Base-by-base conservation (phyloP, 2,329 filamentous ascomycete genomes). In the Exophiala viscosa region DNA sequence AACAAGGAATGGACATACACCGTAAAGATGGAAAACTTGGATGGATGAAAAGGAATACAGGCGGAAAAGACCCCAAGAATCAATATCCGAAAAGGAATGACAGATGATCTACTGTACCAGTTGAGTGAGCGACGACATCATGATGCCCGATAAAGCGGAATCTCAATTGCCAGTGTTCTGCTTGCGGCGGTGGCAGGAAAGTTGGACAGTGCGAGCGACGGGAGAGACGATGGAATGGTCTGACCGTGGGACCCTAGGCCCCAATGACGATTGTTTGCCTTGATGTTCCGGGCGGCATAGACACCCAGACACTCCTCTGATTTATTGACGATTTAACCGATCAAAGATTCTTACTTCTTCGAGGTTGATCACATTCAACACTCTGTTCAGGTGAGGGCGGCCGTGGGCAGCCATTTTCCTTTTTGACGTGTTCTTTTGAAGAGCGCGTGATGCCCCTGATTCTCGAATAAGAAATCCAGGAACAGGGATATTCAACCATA, bases 141-240 rank as follows among this genome's bases (percentile, higher is more conserved):
- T 41, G 15, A 42, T 42, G n/a, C n/a, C 28, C 40, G 20, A 42
- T 6, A 9, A 28, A 42, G 40, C 28, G 18, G 40, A 42, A 31
- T 31, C 40, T 18, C 14, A 28, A 11, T 23, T 31, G 39, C 18
- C 13, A 11, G 11, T 9, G 14, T 28, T 42, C 13, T 18, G 14
- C 10, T 17, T 18, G 8, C 9, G 20, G 40, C 40, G 9, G 10
- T 28, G 23, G 23, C 23, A 28, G 20, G 17, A 7, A 15, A 42
- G 40, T 20, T 42, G 40, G 40, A 42, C 40, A 42, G 40, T 42
- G 40, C 40, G 40, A 23, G 28, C 28, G 40, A 42, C 20, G 40
- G 23, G 23, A 42, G 8, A 23, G 40, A 42, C 28, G 40, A 23
- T 14, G 17, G 38, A 14, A n/a, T 42, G 20, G n/a, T n/a, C n/a